Percentiles rank a stretch among this genome's conserved stretches.
These are phyloP conservation scores for Macrophomina pseudophaseolina DNA, from an alignment of 2,329 filamentous ascomycete species.

Conservation along the genomic window DNA sequence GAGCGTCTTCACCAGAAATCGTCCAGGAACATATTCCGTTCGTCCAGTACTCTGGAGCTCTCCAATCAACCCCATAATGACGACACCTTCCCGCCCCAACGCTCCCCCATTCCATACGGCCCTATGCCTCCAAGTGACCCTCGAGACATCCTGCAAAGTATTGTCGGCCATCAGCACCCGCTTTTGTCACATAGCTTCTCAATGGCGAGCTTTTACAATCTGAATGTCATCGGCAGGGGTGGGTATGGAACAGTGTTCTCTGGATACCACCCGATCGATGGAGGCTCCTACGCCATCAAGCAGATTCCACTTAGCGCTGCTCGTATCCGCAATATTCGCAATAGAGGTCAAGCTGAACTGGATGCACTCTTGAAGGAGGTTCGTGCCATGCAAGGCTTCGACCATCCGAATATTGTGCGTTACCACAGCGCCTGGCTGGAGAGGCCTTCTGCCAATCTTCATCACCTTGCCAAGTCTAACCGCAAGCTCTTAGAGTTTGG, in stretches of 20 bases:
- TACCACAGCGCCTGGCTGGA: slow-evolving; percentile 72
- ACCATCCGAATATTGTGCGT: slow-evolving; percentile 70
- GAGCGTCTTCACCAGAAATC: neutral
- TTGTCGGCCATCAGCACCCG: slow-evolving; percentile 34
- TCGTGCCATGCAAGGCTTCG: slow-evolving; percentile 64
- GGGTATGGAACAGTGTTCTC: slow-evolving; percentile 70
- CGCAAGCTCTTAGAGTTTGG: slow-evolving; percentile 12
- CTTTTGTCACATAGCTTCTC: slow-evolving; percentile 58
- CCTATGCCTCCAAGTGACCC: slow-evolving; percentile 28
- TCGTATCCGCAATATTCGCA: slow-evolving; percentile 58
- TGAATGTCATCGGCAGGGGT: slow-evolving; percentile 65
- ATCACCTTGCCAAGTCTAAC: neutral
- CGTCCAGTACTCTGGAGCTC: neutral
- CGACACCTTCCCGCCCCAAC: neutral
- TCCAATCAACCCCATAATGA: slow-evolving; percentile 1
- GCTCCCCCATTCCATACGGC: slow-evolving; percentile 1
- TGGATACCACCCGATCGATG: slow-evolving; percentile 65
- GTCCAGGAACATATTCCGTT: neutral
- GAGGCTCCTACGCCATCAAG: slow-evolving; percentile 68
- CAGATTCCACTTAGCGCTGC: slow-evolving; percentile 64
- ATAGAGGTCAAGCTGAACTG: slow-evolving; percentile 58
- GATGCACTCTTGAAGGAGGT: slow-evolving; percentile 65
- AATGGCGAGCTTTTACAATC: slow-evolving; percentile 40
- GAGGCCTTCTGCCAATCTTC: neutral
- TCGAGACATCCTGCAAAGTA: slow-evolving; percentile 31